Percentiles rank a stretch among this genome's conserved stretches.
Evolutionary conservation across 352 stramenopile genomes (phyloP).

Genomic region (Phytophthora sp.): DNA sequence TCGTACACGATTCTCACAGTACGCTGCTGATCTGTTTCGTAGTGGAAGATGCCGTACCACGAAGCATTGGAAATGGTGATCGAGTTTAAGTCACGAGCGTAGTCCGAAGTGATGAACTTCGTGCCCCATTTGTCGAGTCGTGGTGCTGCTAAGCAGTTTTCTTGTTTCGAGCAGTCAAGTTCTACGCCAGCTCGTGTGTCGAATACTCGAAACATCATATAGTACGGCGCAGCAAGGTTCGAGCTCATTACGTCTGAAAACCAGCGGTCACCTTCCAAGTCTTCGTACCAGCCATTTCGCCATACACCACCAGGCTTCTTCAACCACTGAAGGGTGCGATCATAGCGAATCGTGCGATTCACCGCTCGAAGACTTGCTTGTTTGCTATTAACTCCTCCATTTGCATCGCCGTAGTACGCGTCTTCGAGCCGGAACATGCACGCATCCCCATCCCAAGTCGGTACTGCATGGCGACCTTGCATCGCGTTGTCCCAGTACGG

Average conservation of each 20-base stretch:
- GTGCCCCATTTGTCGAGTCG: constrained; percentile 13
- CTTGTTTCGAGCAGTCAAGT: constrained; percentile 19
- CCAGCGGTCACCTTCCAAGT: constrained; percentile 30
- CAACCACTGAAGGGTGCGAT: constrained; percentile 25
- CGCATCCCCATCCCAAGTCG: constrained; percentile 34
- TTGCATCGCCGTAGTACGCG: constrained; percentile 5
- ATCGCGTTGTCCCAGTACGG: constrained; percentile 16
- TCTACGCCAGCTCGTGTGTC: constrained; percentile 26
- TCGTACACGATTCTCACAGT: constrained; percentile 31
- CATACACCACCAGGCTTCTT: constrained; percentile 15
- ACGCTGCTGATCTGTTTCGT: background rate
- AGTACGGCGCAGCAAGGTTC: constrained; percentile 10
- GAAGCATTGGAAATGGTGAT: constrained; percentile 27
- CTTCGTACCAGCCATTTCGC: constrained; percentile 39
- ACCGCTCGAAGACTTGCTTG: constrained; percentile 13
- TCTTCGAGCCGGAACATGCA: constrained; percentile 31
- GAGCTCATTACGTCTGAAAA: constrained; percentile 37
- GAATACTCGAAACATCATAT: constrained; percentile 27
- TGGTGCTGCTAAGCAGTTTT: constrained; percentile 14
- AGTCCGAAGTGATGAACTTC: constrained; percentile 16
- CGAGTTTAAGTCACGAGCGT: constrained; percentile 14
- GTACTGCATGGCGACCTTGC: constrained; percentile 10
- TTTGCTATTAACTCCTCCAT: background rate
- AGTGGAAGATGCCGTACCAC: constrained; percentile 38
- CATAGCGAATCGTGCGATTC: constrained; percentile 21